Evolutionary conservation across 2,329 filamentous ascomycete genomes (phyloP), one percentile per base, ranked within the genome.

Genomic region (Microthyrium microscopicum): DNA sequence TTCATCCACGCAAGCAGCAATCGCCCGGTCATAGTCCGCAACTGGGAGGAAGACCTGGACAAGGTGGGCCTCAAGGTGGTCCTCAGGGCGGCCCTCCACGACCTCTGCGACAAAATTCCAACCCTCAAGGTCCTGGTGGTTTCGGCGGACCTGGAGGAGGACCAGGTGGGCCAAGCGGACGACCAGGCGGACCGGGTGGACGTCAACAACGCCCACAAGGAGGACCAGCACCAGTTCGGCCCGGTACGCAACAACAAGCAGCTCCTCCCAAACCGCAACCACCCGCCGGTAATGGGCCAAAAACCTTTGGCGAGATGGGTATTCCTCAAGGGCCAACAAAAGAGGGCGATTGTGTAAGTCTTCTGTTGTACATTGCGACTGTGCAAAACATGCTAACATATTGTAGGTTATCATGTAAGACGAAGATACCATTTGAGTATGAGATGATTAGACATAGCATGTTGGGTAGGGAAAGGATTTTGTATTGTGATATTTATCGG

Each of bases 291-390:
- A 81, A 84, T 50, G 89, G 87, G 8, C 87, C 89, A 1, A 82
- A 89, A 46, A 95, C 89, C 0, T 98, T 98, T 53, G 87, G 94
- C 51, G 85, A 91, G 51, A 98, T 98, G 89, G 89, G 89, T 25
- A 87, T 98, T 45, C 82, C 84, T 5, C 69, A 75, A 46, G 74
- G 67, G 30, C n/a, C n/a, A n/a, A 85, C 89, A 55, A 69, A 76
- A 40, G 81, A 93, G n/a, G 70, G 71, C 43, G 85, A 95, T 57
- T 98, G 87, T 62, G 85, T 94, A 72, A 61, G 69, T 62, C 7
- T 8, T 26, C 22, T 26, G 5, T 5, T 20, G 12, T 3, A n/a
- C 5, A 31, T 12, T 35, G 33, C 19, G 19, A 12, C 11, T 29
- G 5, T 9, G 7, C 9, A 15, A 29, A 31, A 38, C 24, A 19